phyloP scores from a whole-genome alignment of 2,329 filamentous ascomycete genomes.

The Aspergillus sp. region DNA sequence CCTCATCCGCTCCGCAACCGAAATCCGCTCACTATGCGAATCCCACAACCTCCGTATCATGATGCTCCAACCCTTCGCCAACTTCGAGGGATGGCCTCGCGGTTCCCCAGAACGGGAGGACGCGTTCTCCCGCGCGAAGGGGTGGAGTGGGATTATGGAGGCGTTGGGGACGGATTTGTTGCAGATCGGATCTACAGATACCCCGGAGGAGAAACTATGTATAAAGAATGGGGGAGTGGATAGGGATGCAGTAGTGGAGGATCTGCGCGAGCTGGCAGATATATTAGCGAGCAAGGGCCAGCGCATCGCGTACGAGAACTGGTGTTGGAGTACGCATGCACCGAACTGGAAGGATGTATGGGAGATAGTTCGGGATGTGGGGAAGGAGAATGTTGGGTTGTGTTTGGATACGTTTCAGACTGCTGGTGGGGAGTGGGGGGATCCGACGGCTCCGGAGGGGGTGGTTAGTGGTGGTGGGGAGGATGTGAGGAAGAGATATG shows the following conservation, averaged over 20 bases:
- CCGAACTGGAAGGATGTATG: slow-evolving; percentile 70
- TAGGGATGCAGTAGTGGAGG: slow-evolving; percentile 29
- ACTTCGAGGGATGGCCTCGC: slow-evolving; percentile 73
- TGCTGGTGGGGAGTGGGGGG: slow-evolving; percentile 70
- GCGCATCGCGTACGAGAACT: slow-evolving; percentile 75
- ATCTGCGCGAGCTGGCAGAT: slow-evolving; percentile 66
- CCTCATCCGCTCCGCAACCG: slow-evolving; percentile 57
- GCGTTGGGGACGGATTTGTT: slow-evolving; percentile 69
- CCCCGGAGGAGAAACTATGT: slow-evolving; percentile 50
- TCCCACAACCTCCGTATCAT: slow-evolving; percentile 61
- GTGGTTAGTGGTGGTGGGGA: too few relatives aligned
- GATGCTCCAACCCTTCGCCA: slow-evolving; percentile 73
- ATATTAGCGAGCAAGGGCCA: slow-evolving; percentile 57
- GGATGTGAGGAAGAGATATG: slow-evolving; percentile 54
- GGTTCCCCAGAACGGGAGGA: slow-evolving; percentile 60
- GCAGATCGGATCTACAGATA: slow-evolving; percentile 69
- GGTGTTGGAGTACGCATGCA: slow-evolving; percentile 76
- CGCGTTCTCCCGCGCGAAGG: slow-evolving; percentile 62
- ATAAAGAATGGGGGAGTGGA: too few relatives aligned
- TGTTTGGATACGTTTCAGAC: slow-evolving; percentile 80
- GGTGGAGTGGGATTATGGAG: slow-evolving; percentile 73
- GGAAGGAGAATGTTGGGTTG: slow-evolving; percentile 68
- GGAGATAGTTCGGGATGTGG: slow-evolving; percentile 64
- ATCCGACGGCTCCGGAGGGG: slow-evolving; percentile 59
- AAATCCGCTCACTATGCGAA: slow-evolving; percentile 58